phyloP scores from a whole-genome alignment of 2,329 filamentous ascomycete species.

The Trichoderma aggressivum region DNA sequence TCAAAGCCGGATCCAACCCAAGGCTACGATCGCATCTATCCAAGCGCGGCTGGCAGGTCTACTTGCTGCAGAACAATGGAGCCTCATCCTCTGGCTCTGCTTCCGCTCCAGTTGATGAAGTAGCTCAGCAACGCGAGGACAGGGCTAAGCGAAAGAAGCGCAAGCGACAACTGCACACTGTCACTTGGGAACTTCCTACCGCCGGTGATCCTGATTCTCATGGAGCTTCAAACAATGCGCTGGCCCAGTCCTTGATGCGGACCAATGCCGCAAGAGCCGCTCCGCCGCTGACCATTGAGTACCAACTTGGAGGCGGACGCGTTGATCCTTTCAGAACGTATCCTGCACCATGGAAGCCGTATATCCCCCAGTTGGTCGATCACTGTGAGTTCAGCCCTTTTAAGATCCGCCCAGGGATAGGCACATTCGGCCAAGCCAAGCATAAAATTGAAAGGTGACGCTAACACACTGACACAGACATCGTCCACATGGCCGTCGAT shows the following conservation, averaged over 20 bases:
- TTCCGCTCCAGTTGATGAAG: not conserved
- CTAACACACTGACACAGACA: conserved; percentile 21
- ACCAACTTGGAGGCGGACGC: conserved; percentile 25
- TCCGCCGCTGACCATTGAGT: conserved; percentile 19
- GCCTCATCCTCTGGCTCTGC: not conserved
- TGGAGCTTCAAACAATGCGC: not conserved
- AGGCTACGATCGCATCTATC: conserved; percentile 25
- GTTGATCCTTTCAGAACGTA: conserved; percentile 28
- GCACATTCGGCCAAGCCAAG: not conserved
- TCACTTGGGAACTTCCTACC: not conserved
- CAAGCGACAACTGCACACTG: conserved; percentile 1
- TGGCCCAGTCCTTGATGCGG: not conserved
- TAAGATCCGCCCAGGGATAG: not conserved
- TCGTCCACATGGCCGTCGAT: conserved; percentile 31
- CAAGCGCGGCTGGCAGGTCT: conserved; percentile 23
- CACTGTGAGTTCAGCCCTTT: conserved; percentile 24
- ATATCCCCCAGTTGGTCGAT: conserved; percentile 27
- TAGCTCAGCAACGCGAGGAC: not conserved
- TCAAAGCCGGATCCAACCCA: conserved; percentile 23
- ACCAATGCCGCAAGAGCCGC: not conserved
- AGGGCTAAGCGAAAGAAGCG: conserved; percentile 11
- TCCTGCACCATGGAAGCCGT: conserved; percentile 23
- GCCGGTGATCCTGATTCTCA: not conserved
- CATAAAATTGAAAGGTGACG: not conserved
- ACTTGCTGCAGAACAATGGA: conserved; percentile 12